These are phyloP conservation scores for Malus hybrid DNA, from an alignment of 331 rosid species.

Conservation along the genomic window DNA sequence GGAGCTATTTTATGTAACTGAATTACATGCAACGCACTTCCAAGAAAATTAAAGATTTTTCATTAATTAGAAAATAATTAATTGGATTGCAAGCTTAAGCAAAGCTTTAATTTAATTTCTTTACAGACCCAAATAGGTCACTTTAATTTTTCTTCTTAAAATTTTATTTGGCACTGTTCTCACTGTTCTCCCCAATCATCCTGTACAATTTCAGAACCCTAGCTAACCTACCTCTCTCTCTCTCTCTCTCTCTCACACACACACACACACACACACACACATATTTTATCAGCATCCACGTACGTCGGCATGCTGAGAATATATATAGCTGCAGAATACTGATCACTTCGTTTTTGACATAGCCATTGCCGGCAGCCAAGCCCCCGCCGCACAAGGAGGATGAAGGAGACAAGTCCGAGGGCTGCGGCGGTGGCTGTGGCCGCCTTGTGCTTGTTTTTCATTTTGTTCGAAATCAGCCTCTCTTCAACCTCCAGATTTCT, in stretches of 20 bases:
- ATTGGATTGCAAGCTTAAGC: neutral
- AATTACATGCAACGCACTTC: neutral
- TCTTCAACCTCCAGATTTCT: slow-evolving; percentile 14
- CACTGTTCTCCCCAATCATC: neutral
- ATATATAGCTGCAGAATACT: neutral
- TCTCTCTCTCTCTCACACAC: neutral
- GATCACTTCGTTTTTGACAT: neutral
- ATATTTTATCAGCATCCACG: neutral
- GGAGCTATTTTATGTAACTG: neutral
- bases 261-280: neutral
- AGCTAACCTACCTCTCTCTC: neutral
- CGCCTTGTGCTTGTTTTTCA: slow-evolving; percentile 8
- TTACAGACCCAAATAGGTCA: too few species aligned
- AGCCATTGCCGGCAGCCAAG: neutral
- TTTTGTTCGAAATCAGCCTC: neutral
- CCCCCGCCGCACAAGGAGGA: neutral
- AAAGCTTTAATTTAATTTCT: neutral
- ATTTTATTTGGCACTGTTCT: neutral
- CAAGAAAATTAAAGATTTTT: neutral
- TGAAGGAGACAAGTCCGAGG: neutral
- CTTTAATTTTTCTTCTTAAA: neutral
- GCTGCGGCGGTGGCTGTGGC: neutral
- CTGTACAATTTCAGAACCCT: neutral
- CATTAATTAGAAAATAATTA: neutral
- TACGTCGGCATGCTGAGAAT: neutral